Conservation (phyloP, 768 basidiomycete species). For the Lactarius psammicola region DNA sequence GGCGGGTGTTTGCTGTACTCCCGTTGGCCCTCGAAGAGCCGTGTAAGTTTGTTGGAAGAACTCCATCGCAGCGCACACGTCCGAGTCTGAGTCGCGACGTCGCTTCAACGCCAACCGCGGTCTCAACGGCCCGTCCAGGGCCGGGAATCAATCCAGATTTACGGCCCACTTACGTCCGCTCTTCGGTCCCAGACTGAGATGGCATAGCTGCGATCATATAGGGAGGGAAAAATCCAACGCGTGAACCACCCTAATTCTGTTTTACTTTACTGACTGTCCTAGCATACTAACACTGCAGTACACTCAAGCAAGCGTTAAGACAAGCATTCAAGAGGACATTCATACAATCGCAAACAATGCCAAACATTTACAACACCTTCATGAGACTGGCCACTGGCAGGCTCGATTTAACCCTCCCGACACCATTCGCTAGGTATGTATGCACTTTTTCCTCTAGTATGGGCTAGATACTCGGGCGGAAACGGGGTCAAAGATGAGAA, state of each 20-base stretch:
- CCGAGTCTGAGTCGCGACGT: neutral
- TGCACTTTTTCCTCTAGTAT: neutral
- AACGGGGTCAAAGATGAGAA: neutral
- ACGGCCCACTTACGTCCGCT: neutral
- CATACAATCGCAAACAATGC: neutral
- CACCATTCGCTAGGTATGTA: no score
- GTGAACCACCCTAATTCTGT: neutral
- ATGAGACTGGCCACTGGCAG: neutral
- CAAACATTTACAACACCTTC: no score
- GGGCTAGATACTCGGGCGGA: neutral
- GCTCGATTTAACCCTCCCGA: neutral
- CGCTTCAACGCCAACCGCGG: neutral
- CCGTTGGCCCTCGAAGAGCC: constrained; percentile 79
- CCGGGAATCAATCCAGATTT: neutral
- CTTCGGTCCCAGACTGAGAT: no score
- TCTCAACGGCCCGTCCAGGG: neutral
- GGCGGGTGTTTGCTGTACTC: constrained; percentile 75
- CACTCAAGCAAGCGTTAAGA: neutral
- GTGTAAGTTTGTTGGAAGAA: constrained; percentile 85
- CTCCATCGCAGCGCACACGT: constrained; percentile 51
- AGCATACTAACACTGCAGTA: neutral
- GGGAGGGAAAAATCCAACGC: neutral
- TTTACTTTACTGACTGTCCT: neutral
- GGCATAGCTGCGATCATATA: no score
- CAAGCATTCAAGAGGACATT: neutral